These are phyloP conservation scores for Quercus lobata DNA, from an alignment of 331 rosid genomes.

Conservation along the genomic window DNA sequence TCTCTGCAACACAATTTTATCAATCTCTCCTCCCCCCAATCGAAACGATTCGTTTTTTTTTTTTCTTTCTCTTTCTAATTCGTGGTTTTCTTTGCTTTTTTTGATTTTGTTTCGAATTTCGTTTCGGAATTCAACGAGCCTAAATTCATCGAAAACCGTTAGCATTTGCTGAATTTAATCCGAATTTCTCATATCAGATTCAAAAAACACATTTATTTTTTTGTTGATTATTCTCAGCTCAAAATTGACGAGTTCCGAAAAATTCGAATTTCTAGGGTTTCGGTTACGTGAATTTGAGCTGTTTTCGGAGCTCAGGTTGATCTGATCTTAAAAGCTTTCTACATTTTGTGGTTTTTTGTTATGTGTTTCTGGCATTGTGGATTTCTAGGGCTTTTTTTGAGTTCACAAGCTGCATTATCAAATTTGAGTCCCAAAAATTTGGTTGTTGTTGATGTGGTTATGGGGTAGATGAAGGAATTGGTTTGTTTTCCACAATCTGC, in stretches of 20 bases:
- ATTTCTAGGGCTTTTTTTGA: neutral
- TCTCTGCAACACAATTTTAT: constrained; percentile 22
- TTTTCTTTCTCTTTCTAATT: too few relatives aligned
- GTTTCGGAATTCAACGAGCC: constrained; percentile 21
- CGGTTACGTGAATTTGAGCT: constrained; percentile 24
- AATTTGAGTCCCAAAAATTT: constrained; percentile 6
- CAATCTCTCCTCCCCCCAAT: neutral
- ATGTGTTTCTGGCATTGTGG: neutral
- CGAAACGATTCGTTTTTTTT: neutral
- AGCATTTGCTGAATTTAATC: constrained; percentile 5
- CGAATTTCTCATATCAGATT: constrained; percentile 3
- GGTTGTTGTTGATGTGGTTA: constrained; percentile 6
- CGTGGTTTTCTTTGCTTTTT: too few relatives aligned
- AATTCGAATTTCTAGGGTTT: constrained; percentile 55
- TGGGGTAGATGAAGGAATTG: constrained; percentile 41
- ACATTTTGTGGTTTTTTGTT: constrained; percentile 1
- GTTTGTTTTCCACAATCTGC: constrained; percentile 6
- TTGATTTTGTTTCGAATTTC: neutral
- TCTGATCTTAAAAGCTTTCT: constrained; percentile 17
- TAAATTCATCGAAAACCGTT: constrained; percentile 18
- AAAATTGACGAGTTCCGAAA: constrained; percentile 17
- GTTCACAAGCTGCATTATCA: constrained; percentile 30
- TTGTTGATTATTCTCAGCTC: too few relatives aligned
- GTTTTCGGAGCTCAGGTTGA: constrained; percentile 37
- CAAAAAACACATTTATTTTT: too few relatives aligned